Conservation (phyloP, 306 rosid genomes). For the Sicyos baderoa region DNA sequence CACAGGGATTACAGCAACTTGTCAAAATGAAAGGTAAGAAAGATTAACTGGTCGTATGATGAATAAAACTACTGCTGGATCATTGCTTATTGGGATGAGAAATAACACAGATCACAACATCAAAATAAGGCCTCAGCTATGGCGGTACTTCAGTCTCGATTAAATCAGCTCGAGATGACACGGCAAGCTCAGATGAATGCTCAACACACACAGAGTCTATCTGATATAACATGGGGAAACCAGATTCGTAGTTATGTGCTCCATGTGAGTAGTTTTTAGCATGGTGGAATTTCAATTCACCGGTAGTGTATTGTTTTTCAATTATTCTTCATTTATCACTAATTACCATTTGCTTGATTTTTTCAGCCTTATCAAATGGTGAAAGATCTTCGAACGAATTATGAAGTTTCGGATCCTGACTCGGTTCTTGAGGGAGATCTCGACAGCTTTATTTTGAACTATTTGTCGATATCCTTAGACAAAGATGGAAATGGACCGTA, state of each 20-base stretch:
- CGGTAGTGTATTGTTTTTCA: constrained; percentile 5
- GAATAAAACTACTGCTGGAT: background rate
- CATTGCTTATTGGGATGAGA: constrained; percentile 1
- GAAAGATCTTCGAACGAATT: constrained; percentile 84
- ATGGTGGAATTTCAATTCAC: background rate
- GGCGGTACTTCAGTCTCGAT: constrained; percentile 86
- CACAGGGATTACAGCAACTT: constrained; percentile 80
- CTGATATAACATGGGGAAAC: constrained; percentile 93
- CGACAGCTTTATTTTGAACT: constrained; percentile 74
- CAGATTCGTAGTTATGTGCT: constrained; percentile 95
- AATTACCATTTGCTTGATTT: constrained; percentile 20
- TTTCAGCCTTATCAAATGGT: constrained; percentile 95
- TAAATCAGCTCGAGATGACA: constrained; percentile 84
- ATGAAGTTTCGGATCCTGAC: constrained; percentile 88
- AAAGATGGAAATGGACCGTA: constrained; percentile 45
- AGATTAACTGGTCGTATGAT: background rate
- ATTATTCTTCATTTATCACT: constrained; percentile 4
- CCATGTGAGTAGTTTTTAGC: constrained; percentile 41
- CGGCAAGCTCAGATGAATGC: constrained; percentile 85
- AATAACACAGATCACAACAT: constrained; percentile 73
- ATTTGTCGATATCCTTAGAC: constrained; percentile 72
- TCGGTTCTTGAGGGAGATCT: constrained; percentile 86
- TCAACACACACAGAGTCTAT: constrained; percentile 74
- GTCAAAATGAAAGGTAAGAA: constrained; percentile 86
- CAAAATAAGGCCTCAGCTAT: constrained; percentile 84